Evolutionary conservation across 768 basidiomycete genomes (phyloP), one percentile per base, ranked within the genome.

Genomic region (Leucosporidium yakuticum): DNA sequence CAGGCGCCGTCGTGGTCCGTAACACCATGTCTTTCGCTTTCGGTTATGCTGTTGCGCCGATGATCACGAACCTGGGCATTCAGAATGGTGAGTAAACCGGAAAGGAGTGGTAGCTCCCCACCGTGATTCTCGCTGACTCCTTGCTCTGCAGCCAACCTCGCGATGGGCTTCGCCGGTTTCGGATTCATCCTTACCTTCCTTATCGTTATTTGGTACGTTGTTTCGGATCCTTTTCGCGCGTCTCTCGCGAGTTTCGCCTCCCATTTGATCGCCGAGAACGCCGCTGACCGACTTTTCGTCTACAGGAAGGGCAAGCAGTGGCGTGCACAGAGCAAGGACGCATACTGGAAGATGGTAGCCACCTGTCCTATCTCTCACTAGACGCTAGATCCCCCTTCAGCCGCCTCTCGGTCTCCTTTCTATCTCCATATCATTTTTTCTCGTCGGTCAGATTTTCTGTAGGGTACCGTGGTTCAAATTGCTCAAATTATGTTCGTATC

Each of bases 241-340:
- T n/a, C n/a, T n/a, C n/a, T n/a, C n/a, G n/a, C n/a, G n/a, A n/a
- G n/a, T n/a, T n/a, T n/a, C n/a, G n/a, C n/a, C n/a, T n/a, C n/a
- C n/a, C 34, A 36, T 12, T 12, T 6, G 6, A 36, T 50, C 19
- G 20, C 17, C 19, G 49, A 50, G 20, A 50, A 50, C 49, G 20
- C 5, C 17, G 19, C 49, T n/a, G 20, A 50, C n/a, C 49, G 20
- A 6, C 49, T 50, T 19, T 50, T 19, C 20, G 17, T 50, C 17
- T 50, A 50, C 49, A 50, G 49, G 49, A 50, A 50, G 49, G 49
- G 49, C 49, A 50, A 50, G 49, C 19, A 50, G 20, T 50, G 49
- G 49, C 19, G 49, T 6, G 49, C 49, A 6, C 20, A 50, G 49
- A 20, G 20, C 20, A 50, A 50, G 49, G 49, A 50, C 6, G n/a